phyloP scores from a whole-genome alignment of 2,329 filamentous ascomycete genomes.

The Macroventuria anomochaeta region DNA sequence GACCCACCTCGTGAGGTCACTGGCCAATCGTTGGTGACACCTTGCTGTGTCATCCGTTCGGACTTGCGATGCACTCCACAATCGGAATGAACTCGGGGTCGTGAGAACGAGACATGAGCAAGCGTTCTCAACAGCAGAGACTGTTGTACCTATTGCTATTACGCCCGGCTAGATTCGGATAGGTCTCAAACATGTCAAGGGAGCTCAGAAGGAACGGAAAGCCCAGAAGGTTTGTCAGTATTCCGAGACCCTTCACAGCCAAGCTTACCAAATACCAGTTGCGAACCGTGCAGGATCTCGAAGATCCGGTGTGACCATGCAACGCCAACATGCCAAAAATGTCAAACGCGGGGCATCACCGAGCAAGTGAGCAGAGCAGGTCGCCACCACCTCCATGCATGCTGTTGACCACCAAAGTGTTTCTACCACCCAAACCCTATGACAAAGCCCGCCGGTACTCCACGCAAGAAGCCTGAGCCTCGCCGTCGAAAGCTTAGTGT shows the following conservation, averaged over 20 bases:
- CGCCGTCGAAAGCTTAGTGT: conserved; percentile 31
- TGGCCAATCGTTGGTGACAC: background rate
- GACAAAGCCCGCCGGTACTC: conserved; percentile 46
- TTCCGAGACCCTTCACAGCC: conserved; percentile 7
- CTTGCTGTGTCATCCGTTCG: conserved; percentile 4
- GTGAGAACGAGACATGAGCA: background rate
- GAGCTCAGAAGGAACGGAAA: conserved; percentile 45
- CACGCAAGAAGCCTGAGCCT: conserved; percentile 44
- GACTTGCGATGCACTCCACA: conserved; percentile 6
- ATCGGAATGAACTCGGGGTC: conserved; percentile 19
- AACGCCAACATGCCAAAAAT: conserved; percentile 45
- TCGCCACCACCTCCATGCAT: background rate
- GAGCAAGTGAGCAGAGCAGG: conserved; percentile 37
- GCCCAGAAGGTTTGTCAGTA: conserved; percentile 36
- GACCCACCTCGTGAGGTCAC: background rate
- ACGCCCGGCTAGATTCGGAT: conserved; percentile 6
- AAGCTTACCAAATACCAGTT: conserved; percentile 35
- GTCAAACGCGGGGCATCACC: conserved; percentile 39
- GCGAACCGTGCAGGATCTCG: conserved; percentile 46
- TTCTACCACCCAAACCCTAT: conserved; percentile 48
- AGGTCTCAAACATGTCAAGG: conserved; percentile 26
- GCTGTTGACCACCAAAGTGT: conserved; percentile 31
- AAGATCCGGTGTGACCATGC: conserved; percentile 47
- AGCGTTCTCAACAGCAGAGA: conserved; percentile 1
- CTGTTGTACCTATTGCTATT: background rate